Evolutionary conservation across 257 asterid genomes (phyloP), one percentile per base, ranked within the genome.

Genomic region (Scutellaria baicalensis): DNA sequence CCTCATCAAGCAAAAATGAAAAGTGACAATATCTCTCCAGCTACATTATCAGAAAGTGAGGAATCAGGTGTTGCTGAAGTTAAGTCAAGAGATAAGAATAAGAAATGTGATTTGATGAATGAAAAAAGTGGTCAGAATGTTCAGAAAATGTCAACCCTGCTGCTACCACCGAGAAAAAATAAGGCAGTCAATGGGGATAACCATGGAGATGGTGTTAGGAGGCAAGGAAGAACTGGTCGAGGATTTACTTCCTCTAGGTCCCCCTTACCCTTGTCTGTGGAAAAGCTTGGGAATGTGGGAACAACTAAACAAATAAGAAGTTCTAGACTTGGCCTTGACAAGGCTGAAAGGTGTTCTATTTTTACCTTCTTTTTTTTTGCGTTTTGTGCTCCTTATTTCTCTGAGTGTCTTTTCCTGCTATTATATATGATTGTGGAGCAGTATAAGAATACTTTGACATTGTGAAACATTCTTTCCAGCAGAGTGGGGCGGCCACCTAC

Each of bases 161-260:
- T 85, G 80, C 82, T 88, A 76, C 96, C 95, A 42, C 95, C 96
- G 21, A 88, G 90, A 71, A 92, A 88, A 82, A 90, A 75, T 77
- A 89, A 88, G 86, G 73, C 83, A 45, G 75, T 44, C 31, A 73
- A 69, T 68, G 88, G 84, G 75, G 88, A 85, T 11, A 85, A 78
- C 71, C 81, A 58, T 8, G 86, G 87, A 68, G 97, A 87, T 80
- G 93, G 93, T 66, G 84, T 92, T 68, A 85, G 85, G 78, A 81
- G 93, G 74, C 96, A 88, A 83, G 98, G 98, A 74, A 85, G 97
- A 81, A 86, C 90, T 57, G 90, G 91, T 38, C 85, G 97, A 68
- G 89, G 87, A 47, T 75, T 81, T 71, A 68, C 86, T 64, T 90
- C 97, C 40, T 80, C 86, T 57, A 85, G 95, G 84, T 78, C 97